These are phyloP conservation scores for Aspergillus kassunensis DNA, from an alignment of 495 filamentous ascomycete species.

Conservation along the genomic window DNA sequence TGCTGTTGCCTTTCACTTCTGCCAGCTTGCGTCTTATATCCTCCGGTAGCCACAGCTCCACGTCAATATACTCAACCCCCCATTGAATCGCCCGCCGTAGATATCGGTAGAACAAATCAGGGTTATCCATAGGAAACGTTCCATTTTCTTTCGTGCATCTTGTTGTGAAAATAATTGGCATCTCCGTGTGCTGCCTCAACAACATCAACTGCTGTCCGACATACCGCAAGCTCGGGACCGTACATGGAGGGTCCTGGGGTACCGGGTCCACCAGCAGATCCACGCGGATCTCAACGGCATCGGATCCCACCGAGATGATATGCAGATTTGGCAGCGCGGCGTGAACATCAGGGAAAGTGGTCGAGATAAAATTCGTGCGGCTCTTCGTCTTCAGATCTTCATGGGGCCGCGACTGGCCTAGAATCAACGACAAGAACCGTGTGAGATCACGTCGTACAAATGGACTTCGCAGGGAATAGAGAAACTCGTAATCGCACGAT, in stretches of 20 bases:
- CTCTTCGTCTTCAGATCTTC: conserved; percentile 69
- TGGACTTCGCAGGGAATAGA: conserved; percentile 63
- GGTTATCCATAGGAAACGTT: conserved; percentile 77
- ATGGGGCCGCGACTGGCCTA: conserved; percentile 72
- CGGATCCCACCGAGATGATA: conserved; percentile 77
- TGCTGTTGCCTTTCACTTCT: conserved; percentile 66
- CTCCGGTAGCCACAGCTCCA: conserved; percentile 81
- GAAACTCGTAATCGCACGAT: conserved; percentile 74
- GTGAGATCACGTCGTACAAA: conserved; percentile 73
- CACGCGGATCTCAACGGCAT: conserved; percentile 78
- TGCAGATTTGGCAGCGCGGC: conserved; percentile 80
- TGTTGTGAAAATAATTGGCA: conserved; percentile 84
- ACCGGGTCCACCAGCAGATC: conserved; percentile 75
- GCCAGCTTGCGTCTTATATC: conserved; percentile 62
- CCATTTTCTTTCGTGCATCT: conserved; percentile 77
- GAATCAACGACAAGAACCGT: conserved; percentile 69
- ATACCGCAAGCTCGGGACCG: conserved; percentile 73
- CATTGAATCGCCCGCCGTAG: conserved; percentile 75
- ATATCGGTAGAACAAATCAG: conserved; percentile 68
- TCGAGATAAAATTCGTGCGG: conserved; percentile 77
- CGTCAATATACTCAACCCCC: conserved; percentile 85
- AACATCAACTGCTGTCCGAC: conserved; percentile 83
- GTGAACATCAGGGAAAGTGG: conserved; percentile 80
- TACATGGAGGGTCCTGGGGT: conserved; percentile 48
- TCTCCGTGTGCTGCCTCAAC: conserved; percentile 72